Conservation (phyloP, 805 yeast genomes). For the Metschnikowia baotianmanensis region DNA sequence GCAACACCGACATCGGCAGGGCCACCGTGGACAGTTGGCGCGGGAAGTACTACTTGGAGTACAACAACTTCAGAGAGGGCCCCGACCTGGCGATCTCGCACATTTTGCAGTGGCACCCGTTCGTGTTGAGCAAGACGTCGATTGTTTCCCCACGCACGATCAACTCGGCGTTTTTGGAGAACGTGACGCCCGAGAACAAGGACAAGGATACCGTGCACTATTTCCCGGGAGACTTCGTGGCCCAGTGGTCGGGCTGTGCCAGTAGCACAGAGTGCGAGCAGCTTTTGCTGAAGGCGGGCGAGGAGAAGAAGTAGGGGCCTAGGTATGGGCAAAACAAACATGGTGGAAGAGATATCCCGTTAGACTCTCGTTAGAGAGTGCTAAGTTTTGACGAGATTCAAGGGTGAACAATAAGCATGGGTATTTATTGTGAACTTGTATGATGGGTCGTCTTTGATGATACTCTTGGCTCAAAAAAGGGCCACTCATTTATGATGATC, state of each 20-base stretch:
- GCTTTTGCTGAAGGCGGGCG: constrained; percentile 28
- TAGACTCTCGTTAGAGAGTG: no score
- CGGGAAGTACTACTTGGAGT: constrained; percentile 67
- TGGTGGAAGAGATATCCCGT: no score
- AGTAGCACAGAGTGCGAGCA: constrained; percentile 50
- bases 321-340: neutral
- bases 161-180: constrained; percentile 26
- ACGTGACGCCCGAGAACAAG: constrained; percentile 15
- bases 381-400: no score
- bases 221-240: constrained; percentile 65
- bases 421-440: no score
- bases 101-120: constrained; percentile 93
- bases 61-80: constrained; percentile 55
- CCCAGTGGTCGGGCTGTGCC: constrained; percentile 57
- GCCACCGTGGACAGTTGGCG: constrained; percentile 78
- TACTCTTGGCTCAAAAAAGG: no score
- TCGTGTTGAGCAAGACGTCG: constrained; percentile 66
- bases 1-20: constrained; percentile 61
- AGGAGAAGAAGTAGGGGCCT: neutral
- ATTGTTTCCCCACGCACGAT: constrained; percentile 55
- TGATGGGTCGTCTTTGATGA: neutral
- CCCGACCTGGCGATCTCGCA: constrained; percentile 79
- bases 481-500: no score
- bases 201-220: constrained; percentile 48
- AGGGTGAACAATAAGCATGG: no score